Base-by-base conservation (phyloP, 441 rosid species). In the Arabidopsis lyrata region DNA sequence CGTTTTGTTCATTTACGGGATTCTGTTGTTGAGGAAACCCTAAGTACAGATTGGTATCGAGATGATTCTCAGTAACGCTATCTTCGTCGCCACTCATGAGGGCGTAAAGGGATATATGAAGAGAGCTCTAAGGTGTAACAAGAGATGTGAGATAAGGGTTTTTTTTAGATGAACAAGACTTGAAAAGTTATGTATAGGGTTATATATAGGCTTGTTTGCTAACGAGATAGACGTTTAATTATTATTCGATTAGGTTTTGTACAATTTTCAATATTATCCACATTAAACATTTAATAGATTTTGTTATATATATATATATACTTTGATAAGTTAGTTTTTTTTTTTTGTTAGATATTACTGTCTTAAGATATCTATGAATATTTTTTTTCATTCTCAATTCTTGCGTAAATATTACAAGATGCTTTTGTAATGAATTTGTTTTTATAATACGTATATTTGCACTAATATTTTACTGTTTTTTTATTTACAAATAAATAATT, bases 1-100 rank as follows among this genome's bases (percentile, higher is more conserved):
- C 2, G 34, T 0, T 35, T 6, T 20, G 31, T 24, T 31, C 34
- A 9, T 59, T 56, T 12, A 58, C 4, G 0, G 49, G 75, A 49
- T 49, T 50, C 61, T 54, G 22, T 72, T 24, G 56, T 15, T 32
- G 56, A 71, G 68, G n/a, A 38, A 8, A 9, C 7, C 53, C 68
- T 66, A 71, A 50, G 9, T 53, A 61, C 34, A 71, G 68, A 16
- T 71, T 61, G 8, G 52, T 61, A 57, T 8, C 36, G 41, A 70
- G 31, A 27, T 6, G 6, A 38, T 49, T n/a, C 2, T 49, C 11
- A 11, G 6, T 5, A 48, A 24, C 10, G 22, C 11, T 22, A 31
- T n/a, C n/a, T 22, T 61, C 36, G 8, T 61, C 36, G 8, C 42
- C 36, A 61, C 8, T 7, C 75, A 71, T 71, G 42, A 35, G n/a